A percentile compares a stretch with the other conserved stretches of the same genome.
Conservation (phyloP, 1,139 yeast genomes). For the Barnettozyma hawaiiensis region DNA sequence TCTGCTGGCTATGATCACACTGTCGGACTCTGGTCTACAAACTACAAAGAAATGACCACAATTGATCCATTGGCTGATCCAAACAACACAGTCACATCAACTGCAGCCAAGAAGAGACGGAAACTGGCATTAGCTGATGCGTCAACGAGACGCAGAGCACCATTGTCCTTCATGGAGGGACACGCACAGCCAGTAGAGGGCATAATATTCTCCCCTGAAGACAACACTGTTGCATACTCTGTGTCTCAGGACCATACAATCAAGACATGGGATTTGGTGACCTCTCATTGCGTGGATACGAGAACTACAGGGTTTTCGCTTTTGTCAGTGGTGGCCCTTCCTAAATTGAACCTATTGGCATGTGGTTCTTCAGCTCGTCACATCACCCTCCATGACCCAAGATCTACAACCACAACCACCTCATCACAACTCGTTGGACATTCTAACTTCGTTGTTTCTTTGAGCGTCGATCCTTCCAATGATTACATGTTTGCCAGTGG, state of each 20-base stretch:
- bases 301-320: constrained; percentile 85
- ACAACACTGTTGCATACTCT: constrained; percentile 80
- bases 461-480: constrained; percentile 68
- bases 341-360: constrained; percentile 64
- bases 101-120: constrained; percentile 86
- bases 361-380: constrained; percentile 97
- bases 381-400: constrained; percentile 88
- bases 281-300: constrained; percentile 78
- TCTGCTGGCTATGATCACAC: constrained; percentile 82
- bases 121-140: constrained; percentile 76
- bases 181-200: constrained; percentile 87
- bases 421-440: constrained; percentile 80
- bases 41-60: constrained; percentile 75
- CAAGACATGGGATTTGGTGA: constrained; percentile 92
- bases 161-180: constrained; percentile 69
- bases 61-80: constrained; percentile 55
- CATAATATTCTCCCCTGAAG: constrained; percentile 66
- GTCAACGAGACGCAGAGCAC: constrained; percentile 72
- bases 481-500: constrained; percentile 82
- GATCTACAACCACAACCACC: constrained; percentile 50
- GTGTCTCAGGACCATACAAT: constrained; percentile 94
- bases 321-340: constrained; percentile 65
- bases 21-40: constrained; percentile 88
- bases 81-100: constrained; percentile 44
- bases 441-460: constrained; percentile 79